Base-by-base conservation (phyloP, 768 basidiomycete genomes). In the Cystobasidium ongulense region DNA sequence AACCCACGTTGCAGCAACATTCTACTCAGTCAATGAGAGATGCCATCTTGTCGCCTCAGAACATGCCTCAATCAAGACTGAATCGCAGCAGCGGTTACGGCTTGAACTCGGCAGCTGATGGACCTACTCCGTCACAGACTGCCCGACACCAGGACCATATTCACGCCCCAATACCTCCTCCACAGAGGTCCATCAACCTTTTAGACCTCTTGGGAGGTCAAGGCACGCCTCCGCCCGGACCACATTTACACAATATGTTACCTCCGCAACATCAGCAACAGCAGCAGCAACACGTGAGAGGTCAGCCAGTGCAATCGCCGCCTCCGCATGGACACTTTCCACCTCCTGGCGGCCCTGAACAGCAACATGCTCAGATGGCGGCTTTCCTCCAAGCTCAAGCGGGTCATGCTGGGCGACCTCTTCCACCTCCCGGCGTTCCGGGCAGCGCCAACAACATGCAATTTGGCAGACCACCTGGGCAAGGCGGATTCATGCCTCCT, bases 281-380 rank as follows among this genome's bases (percentile, higher is more conserved):
- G 15, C 46, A 50, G 18, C 46, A 8, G 21, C 46, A 50, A n/a
- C 46, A 50, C 15, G 18, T 50, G 46, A 7, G 46, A 50, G 46
- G 46, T 50, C 46, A 50, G 18, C 46, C 46, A 7, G n/a, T 50
- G 46, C 46, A 50, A 3, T 50, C 46, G 18, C 46, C 46, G 5
- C 46, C 46, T 7, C 15, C 18, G 46, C 46, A 11, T 50, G 46
- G 46, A 4, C 46, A 50, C 21, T 50, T 50, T 50, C n/a, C 46
- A 21, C 46, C 46, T 50, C 46, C 46, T 50, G 46, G 10, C 46
- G 21, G 46, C 46, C 46, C 46, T 50, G 46, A 59, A 7, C 68
- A 59, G 21, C 67, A 70, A 52, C 67, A 70, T n/a, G 67, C 67
- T 50, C 67, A 70, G 15, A 70, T 70, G 67, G 46, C 52, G 3